Base-by-base conservation (phyloP, 2,329 filamentous ascomycete genomes). In the Clonostachys solani region DNA sequence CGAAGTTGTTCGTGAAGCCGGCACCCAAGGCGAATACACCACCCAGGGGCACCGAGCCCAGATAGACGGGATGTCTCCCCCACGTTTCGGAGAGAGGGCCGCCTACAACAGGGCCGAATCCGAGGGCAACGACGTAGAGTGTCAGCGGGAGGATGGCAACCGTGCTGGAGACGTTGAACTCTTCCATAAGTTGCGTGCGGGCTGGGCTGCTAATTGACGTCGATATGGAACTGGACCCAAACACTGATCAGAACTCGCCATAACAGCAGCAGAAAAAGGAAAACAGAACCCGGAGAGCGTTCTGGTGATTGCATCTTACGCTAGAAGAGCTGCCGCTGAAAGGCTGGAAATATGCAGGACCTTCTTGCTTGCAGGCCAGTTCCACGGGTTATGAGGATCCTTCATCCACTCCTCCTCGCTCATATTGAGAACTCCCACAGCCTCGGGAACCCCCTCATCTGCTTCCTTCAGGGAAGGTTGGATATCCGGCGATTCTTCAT, bases 51-150 rank as follows among this genome's bases (percentile, higher is more conserved):
- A 74, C 59, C 0, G 69, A 68, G 3, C 65, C 53, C 2, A 74
- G 47, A 57, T 81, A 84, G 23, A 84, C 70, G 3, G 72, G 63
- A 18, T 72, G 67, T 2, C 83, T 68, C 3, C 83, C 83, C 34
- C 77, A 62, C 0, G 69, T 74, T 56, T 86, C 83, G 43, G 76
- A 81, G 1, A 84, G 55, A 0, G 81, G 83, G 0, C 81, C 80
- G 10, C 77, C 77, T 13, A 83, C 51, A 44, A 84, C 63, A 7
- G 83, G 83, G 0, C 82, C 83, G 15, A 84, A 66, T 4, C 68
- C 79, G 1, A 86, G 69, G 1, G 81, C 82, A 10, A 84, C 62
- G 6, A 81, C 74, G 58, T 83, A 87, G 6, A 83, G 59, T 0
- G 82, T 75, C 1, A 86, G 60, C 0, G 78, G 77, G 1, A 86